Percentiles rank a stretch among this genome's conserved stretches.
Evolutionary conservation across 2,329 filamentous ascomycete species (phyloP).

Genomic region (Xylariaceae sp.): DNA sequence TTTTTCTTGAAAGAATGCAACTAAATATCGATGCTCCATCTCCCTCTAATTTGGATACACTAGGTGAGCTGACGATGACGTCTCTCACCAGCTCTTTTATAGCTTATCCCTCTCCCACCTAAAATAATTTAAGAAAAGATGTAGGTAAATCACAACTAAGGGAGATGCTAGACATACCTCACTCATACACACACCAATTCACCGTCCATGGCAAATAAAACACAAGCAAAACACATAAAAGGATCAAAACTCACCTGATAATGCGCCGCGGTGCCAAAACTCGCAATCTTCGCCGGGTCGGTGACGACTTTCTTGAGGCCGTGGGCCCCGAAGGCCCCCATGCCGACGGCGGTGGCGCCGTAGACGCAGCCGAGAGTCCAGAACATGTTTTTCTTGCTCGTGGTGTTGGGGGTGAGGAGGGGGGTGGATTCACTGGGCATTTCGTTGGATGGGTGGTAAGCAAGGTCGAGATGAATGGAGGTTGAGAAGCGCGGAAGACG

Average conservation of each 20-base stretch:
- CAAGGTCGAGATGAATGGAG: not conserved
- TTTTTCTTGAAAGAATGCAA: not conserved
- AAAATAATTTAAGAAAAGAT: not conserved
- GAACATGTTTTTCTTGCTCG: constrained; percentile 36
- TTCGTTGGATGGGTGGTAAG: not conserved
- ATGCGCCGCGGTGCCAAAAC: constrained; percentile 60
- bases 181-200: not conserved
- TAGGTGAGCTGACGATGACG: too few relatives aligned
- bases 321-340: constrained; percentile 65
- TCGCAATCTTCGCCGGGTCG: constrained; percentile 54
- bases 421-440: constrained; percentile 21
- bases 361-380: constrained; percentile 59
- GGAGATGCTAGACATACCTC: not conserved
- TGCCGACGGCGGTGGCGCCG: constrained; percentile 54
- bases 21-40: too few relatives aligned
- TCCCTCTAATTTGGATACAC: too few relatives aligned
- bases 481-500: not conserved
- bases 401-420: constrained; percentile 11
- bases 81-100: too few relatives aligned
- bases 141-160: not conserved
- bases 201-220: too few relatives aligned
- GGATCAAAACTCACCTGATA: constrained; percentile 49
- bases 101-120: not conserved
- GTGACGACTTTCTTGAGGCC: constrained; percentile 57
- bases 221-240: not conserved